phyloP scores from a whole-genome alignment of 495 filamentous ascomycete genomes.

The Tuber brumale region DNA sequence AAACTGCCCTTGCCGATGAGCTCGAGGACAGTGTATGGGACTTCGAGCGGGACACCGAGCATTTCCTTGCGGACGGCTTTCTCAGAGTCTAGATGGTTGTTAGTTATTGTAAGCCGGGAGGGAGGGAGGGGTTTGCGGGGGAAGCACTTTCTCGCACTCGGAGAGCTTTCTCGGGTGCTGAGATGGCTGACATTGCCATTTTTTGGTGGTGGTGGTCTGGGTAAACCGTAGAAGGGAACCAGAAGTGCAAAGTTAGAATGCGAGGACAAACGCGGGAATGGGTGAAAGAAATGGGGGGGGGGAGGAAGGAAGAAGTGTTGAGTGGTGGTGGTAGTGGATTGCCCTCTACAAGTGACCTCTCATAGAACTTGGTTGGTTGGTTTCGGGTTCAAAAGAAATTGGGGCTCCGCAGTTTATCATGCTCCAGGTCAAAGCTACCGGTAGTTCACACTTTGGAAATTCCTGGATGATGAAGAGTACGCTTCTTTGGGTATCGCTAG shows the following conservation, averaged over 20 bases:
- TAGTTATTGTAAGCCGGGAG: not conserved
- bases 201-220: not conserved
- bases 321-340: not conserved
- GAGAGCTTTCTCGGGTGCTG: constrained; percentile 29
- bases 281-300: not conserved
- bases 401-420: not conserved
- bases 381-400: not conserved
- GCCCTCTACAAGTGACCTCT: not conserved
- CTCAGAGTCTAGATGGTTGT: constrained; percentile 28
- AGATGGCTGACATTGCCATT: constrained; percentile 35
- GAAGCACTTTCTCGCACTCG: constrained; percentile 35
- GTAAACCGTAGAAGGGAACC: not conserved
- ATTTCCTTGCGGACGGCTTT: constrained; percentile 41
- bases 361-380: not conserved
- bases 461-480: not conserved
- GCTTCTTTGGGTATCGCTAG: not conserved
- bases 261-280: not conserved
- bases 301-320: not conserved
- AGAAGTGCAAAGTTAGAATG: not conserved
- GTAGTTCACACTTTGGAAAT: not conserved
- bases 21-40: constrained; percentile 73
- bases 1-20: constrained; percentile 94
- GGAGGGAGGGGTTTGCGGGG: not conserved
- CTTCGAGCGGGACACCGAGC: constrained; percentile 37
- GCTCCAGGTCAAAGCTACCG: not conserved